Conservation (phyloP, 2,329 filamentous ascomycete genomes). For the Cadophora malorum region DNA sequence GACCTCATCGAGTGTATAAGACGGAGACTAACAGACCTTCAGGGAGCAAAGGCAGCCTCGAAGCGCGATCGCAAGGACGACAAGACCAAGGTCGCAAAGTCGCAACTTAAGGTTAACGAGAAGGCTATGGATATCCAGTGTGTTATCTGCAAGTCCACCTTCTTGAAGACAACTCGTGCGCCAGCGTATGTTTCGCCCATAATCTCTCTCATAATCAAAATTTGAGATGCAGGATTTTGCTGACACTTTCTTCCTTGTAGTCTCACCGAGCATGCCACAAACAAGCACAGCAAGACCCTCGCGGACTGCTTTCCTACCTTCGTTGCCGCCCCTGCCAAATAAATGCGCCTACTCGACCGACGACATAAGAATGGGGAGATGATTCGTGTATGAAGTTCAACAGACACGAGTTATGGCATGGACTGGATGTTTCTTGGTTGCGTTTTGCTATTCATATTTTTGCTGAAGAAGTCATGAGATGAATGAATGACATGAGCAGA, state of each 20-base stretch:
- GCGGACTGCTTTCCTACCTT: slow-evolving; percentile 72
- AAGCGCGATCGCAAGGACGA: slow-evolving; percentile 77
- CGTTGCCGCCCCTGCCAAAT: slow-evolving; percentile 30
- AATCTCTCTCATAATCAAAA: slow-evolving; percentile 41
- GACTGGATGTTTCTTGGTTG: slow-evolving; percentile 1
- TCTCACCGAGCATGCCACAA: slow-evolving; percentile 73
- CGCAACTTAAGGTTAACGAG: slow-evolving; percentile 74
- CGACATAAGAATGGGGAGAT: background rate
- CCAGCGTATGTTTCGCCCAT: slow-evolving; percentile 61
- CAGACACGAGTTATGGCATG: slow-evolving; percentile 6
- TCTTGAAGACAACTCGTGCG: slow-evolving; percentile 77
- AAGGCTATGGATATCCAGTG: slow-evolving; percentile 80
- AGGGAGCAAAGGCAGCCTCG: slow-evolving; percentile 72
- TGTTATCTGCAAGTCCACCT: slow-evolving; percentile 77
- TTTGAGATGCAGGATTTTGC: slow-evolving; percentile 4
- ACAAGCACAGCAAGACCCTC: slow-evolving; percentile 78
- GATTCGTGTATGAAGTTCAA: background rate
- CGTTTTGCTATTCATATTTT: too few relatives aligned
- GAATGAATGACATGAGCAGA: slow-evolving; percentile 18
- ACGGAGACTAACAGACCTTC: slow-evolving; percentile 22
- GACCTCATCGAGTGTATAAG: background rate
- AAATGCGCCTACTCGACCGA: background rate
- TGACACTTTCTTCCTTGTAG: slow-evolving; percentile 46
- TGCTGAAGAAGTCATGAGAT: slow-evolving; percentile 7
- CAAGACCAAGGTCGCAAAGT: slow-evolving; percentile 65